Percentiles rank a stretch among this genome's conserved stretches.
These are phyloP conservation scores for Dimargaris cristalligena DNA, from an alignment of 192 early-diverging fungal genomes.

Conservation along the genomic window DNA sequence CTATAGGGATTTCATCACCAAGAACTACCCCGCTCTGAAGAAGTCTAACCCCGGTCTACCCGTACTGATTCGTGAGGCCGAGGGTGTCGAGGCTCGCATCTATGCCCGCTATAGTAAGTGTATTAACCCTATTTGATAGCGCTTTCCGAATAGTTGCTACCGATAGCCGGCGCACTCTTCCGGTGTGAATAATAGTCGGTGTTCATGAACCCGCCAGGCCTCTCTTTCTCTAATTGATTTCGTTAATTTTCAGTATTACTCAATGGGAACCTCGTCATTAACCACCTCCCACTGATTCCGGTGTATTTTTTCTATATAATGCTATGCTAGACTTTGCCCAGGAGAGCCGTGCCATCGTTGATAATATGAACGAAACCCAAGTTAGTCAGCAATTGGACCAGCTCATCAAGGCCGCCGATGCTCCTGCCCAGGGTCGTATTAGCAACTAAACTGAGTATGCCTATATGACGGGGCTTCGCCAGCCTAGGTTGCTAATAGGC, in stretches of 20 bases:
- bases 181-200: no score
- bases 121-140: no score
- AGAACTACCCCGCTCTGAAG: slow-evolving; percentile 68
- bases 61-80: slow-evolving; percentile 78
- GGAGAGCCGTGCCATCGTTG: slow-evolving; percentile 61
- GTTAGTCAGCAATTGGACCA: slow-evolving; percentile 54
- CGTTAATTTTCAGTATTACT: no score
- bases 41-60: slow-evolving; percentile 73
- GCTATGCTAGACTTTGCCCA: slow-evolving; percentile 64
- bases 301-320: no score
- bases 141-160: no score
- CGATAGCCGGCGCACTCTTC: no score
- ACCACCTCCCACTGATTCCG: no score
- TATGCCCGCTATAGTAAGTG: slow-evolving; percentile 80
- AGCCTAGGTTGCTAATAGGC: neutral
- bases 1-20: slow-evolving; percentile 65
- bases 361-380: slow-evolving; percentile 50
- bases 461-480: neutral
- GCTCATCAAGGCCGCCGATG: slow-evolving; percentile 25
- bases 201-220: no score
- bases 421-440: neutral
- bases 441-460: neutral
- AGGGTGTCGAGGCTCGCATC: slow-evolving; percentile 62
- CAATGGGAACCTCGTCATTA: no score
- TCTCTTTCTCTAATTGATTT: no score